Evolutionary conservation across 2,329 filamentous ascomycete genomes (phyloP), one percentile per base, ranked within the genome.

Genomic region (Fusarium ramigenum): DNA sequence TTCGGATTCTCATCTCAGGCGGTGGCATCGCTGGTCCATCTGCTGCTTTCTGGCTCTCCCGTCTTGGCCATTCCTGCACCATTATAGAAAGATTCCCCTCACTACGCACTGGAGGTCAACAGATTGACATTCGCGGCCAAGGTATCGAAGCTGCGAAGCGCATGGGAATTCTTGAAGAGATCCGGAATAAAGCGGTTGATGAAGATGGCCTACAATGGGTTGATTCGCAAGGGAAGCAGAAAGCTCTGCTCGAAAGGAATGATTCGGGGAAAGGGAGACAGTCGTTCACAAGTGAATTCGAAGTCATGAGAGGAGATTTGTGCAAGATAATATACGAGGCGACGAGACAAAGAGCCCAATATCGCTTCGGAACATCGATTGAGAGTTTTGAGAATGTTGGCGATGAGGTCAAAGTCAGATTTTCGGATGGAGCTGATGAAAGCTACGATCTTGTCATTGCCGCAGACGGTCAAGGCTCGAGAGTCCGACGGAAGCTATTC

Each of bases 291-390:
- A 86, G 84, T 66, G 89, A 91, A 63, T 90, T 84, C 66, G 89
- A 91, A 80, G 87, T 91, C 54, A 87, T 91, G 83, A 82, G 89
- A 14, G 88, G 87, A 1, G 87, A 90, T 59, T 75, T 91, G n/a
- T 84, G 85, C 8, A 78, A 80, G 16, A 80, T 90, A 5, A 76
- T 91, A 3, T 86, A 86, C 72, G 82, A 88, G 1, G 79, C 72
- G 23, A 82, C 80, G 28, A 69, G 77, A 15, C 70, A 78, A 18
- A 73, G 62, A 8, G 43, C 50, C 4, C 28, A 71, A 15, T 73
- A 73, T 50, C 65, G 57, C 9, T 72, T 72, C 25, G 70, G 69
- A 6, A 62, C 65, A 7, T 69, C 46, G 1, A 52, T 72, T 28
- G 69, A 69, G 43, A 66, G 64, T 12, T 73, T 62, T 53, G 57